Base-by-base conservation (phyloP, 805 yeast species). In the Scheffersomyces coipomensis region DNA sequence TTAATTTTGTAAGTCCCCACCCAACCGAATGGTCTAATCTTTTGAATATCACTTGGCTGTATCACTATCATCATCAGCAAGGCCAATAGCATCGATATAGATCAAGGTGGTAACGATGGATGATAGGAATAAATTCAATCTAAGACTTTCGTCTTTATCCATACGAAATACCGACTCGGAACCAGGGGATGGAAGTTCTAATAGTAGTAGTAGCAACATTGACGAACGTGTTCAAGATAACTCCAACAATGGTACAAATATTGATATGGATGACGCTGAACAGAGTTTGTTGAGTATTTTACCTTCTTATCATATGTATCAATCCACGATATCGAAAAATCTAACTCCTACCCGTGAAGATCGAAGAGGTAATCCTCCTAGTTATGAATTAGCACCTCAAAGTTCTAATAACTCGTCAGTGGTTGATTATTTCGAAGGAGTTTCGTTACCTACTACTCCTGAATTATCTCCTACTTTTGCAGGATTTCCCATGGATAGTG, bases 241-340 rank as follows among this genome's bases (percentile, higher is more conserved):
- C 33, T 7, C 10, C 23, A 18, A n/a, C n/a, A n/a, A n/a, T n/a
- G n/a, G n/a, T n/a, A n/a, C n/a, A n/a, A n/a, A n/a, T n/a, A n/a
- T n/a, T n/a, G n/a, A n/a, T n/a, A n/a, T n/a, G n/a, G n/a, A n/a
- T n/a, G n/a, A n/a, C n/a, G n/a, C n/a, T n/a, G n/a, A n/a, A n/a
- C n/a, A n/a, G n/a, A n/a, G n/a, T n/a, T 47, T 67, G 34, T 49
- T 65, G 34, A 64, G 61, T 38, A 67, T 67, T 32, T 51, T 67
- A 15, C 73, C 73, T 3, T 64, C 71, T 3, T 67, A 67, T 44
- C 64, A 60, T 23, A 66, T 67, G 72, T 62, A 58, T 42, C 64
- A 61, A 44, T 58, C 66, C 13, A 65, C 68, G 3, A 56, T 68
- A 30, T 62, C 70, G 16, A 64, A 62, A 37, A 56, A 52, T 38